Base-by-base conservation (phyloP, 1,284 basidiomycete species). In the Bjerkandera adusta region DNA sequence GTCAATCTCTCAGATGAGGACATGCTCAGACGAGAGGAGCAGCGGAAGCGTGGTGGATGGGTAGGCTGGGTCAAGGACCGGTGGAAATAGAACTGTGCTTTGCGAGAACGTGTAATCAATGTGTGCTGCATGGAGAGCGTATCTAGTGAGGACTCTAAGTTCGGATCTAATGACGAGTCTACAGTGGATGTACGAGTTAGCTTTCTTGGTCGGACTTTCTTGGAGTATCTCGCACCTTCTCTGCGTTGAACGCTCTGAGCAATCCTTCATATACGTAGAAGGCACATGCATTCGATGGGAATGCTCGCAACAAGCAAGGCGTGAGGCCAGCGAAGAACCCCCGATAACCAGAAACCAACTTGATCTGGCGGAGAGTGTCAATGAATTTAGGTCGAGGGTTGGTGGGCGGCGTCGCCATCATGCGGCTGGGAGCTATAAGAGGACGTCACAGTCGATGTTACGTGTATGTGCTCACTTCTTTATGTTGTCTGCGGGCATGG, bases 401-500 rank as follows among this genome's bases (percentile, higher is more conserved):
- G 61, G 69, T 58, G 55, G 70, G 55, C 3, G 72, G 69, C 3
- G 67, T 70, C 57, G 77, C 71, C 74, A 89, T 80, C 71, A 82
- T 81, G 32, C 79, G 79, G 59, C 80, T 82, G 43, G 5, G 24
- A 15, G 13, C 15, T n/a, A 13, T 37, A 0, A 36, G 32, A 20
- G 5, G 10, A 7, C 5, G 36, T 38, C 39, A 21, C 4, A 22
- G 37, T 39, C 27, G 20, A 16, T 35, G 29, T 29, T 34, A 29
- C 16, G 35, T 25, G 29, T 36, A 24, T 26, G 39, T 39, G 60
- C 69, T 54, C 57, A 85, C 85, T 86, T 88, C 66, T 91, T 91
- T 50, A 89, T 69, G 57, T 85, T 86, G 63, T 92, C 89, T 22
- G 83, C 79, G 1, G 87, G 85, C 39, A 89, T 87, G 15, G 79